Evolutionary conservation across 1,284 basidiomycete genomes (phyloP).

Genomic region (Microstroma glucosiphilum): DNA sequence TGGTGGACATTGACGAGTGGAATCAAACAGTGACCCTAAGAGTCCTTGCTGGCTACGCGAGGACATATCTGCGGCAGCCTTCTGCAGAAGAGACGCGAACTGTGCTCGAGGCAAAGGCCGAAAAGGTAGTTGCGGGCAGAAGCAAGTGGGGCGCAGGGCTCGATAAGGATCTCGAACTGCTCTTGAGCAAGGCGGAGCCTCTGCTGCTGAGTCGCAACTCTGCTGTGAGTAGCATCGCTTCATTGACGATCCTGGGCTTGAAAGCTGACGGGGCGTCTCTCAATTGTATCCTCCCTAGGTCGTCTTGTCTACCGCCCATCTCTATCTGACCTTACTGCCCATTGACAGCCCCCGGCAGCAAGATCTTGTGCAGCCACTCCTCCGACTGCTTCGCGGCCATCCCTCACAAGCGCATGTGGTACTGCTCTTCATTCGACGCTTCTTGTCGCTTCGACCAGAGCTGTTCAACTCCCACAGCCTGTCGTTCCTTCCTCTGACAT

Average conservation of each 20-base stretch:
- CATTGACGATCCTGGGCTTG: conserved; percentile 1
- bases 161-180: conserved; percentile 38
- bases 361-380: conserved; percentile 18
- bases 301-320: background rate
- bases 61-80: conserved; percentile 47
- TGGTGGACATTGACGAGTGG: conserved; percentile 94
- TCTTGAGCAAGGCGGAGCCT: conserved; percentile 27
- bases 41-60: conserved; percentile 75
- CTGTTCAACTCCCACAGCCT: conserved; percentile 24
- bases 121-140: background rate
- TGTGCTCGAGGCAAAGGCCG: conserved; percentile 11
- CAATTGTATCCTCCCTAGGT: too few species aligned
- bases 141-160: conserved; percentile 14
- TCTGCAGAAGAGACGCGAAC: conserved; percentile 52
- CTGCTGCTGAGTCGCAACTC: conserved; percentile 35
- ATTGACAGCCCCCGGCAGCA: conserved; percentile 4
- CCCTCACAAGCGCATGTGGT: conserved; percentile 31
- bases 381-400: conserved; percentile 25
- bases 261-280: background rate
- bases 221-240: conserved; percentile 20
- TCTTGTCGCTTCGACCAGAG: conserved; percentile 14
- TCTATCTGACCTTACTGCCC: conserved; percentile 3
- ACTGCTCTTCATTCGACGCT: conserved; percentile 22
- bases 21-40: conserved; percentile 76
- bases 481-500: conserved; percentile 29